Evolutionary conservation across 345 rosid genomes (phyloP).

Genomic region (Camelina sativa): DNA sequence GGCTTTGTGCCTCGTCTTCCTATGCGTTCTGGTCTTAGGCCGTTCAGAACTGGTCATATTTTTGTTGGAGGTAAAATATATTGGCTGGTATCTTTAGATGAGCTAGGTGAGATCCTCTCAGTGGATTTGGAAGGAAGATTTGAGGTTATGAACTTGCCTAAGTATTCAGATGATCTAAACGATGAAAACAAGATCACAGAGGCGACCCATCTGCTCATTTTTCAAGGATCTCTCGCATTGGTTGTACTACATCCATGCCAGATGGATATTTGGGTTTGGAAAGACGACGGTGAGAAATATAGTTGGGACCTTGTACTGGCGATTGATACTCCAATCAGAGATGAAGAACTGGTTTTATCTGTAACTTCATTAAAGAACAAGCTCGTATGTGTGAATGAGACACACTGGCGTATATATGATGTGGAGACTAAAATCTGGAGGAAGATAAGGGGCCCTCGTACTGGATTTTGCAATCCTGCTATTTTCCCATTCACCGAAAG

Average conservation of each 20-base stretch:
- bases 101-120: slow-evolving; percentile 14
- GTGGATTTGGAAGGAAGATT: slow-evolving; percentile 29
- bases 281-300: not conserved
- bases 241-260: slow-evolving; percentile 13
- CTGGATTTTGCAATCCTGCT: slow-evolving; percentile 3
- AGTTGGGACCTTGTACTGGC: slow-evolving; percentile 27
- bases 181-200: not conserved
- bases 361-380: slow-evolving; percentile 20
- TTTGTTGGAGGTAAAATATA: slow-evolving; percentile 40
- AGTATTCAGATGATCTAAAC: not conserved
- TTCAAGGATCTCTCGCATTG: slow-evolving; percentile 35
- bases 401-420: slow-evolving; percentile 31
- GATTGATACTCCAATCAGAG: not conserved
- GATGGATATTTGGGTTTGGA: slow-evolving; percentile 40
- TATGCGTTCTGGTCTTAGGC: not conserved
- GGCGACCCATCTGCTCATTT: not conserved
- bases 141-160: not conserved
- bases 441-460: not conserved
- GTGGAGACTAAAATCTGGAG: slow-evolving; percentile 19
- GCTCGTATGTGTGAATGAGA: slow-evolving; percentile 35
- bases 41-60: slow-evolving; percentile 25
- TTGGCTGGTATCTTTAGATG: slow-evolving; percentile 42
- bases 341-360: slow-evolving; percentile 14
- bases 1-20: slow-evolving; percentile 43
- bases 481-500: slow-evolving; percentile 41